Evolutionary conservation across 164 flowering plant species (phyloP), one percentile per base, ranked within the genome.

Genomic region (Pachysandra terminalis): DNA sequence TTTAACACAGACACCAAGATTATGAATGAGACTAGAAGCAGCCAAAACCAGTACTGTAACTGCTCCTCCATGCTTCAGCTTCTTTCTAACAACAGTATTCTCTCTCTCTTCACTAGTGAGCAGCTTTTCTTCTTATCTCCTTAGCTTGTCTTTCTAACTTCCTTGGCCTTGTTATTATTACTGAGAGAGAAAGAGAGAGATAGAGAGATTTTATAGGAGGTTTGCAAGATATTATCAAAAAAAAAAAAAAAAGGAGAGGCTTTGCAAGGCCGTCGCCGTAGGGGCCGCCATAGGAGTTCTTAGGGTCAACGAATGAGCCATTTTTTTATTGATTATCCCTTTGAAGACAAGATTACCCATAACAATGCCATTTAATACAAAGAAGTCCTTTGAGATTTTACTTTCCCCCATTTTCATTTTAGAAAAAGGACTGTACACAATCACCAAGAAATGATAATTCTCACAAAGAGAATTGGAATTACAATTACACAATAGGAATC

Each of bases 231-330:
- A n/a, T n/a, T n/a, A n/a, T n/a, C n/a, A n/a, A n/a, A n/a, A n/a
- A n/a, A n/a, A n/a, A n/a, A n/a, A n/a, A n/a, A n/a, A n/a, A n/a
- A 66, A 54, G 26, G 66, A 52, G 27, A 21, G 67, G 51, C 37
- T 57, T 59, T 60, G 81, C 86, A 82, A 82, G 85, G 83, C 87
- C 87, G 81, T 79, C 83, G 90, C 81, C 87, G 87, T 78, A 81
- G 91, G 89, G 90, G 86, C 86, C 89, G 88, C 89, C 87, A 82
- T 80, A 68, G 84, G 81, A 57, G 77, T 73, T 78, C 71, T 69
- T 71, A 78, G 82, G 88, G 88, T 86, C 90, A 86, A 88, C 90
- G 78, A 75, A 54, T 63, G 19, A 58, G 59, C 26, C 15, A 49
- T 68, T 59, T 64, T n/a, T 65, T 71, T 63, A 9, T 9, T 69